Base-by-base conservation (phyloP, 768 basidiomycete species). In the Russula virescens region DNA sequence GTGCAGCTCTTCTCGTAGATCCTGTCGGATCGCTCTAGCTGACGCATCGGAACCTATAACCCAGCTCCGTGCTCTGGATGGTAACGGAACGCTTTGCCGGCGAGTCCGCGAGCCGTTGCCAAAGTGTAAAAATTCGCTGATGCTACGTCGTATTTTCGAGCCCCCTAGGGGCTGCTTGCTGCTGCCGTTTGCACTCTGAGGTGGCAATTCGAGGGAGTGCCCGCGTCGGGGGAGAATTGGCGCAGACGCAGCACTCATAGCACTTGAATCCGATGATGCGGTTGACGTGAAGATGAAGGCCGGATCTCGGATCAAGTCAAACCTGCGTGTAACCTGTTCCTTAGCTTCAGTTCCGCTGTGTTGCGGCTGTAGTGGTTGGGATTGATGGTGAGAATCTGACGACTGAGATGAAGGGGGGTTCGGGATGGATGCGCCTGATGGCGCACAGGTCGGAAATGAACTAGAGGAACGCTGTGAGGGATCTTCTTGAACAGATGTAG, bases 191-290 rank as follows among this genome's bases (percentile, higher is more conserved):
- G 46, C 25, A 8, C 18, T 51, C 9, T 46, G 5, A n/a, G 55
- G 18, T 4, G 58, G 54, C 35, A 60, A 38, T 10, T 66, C 65
- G 23, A 63, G 65, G 28, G 67, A 68, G 38, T 54, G 28, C n/a
- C 55, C 55, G 16, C 61, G 66, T 13, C 58, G 67, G 18, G 43
- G 38, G 31, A 56, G 51, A 13, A 40, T 50, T 1, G 42, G 53
- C 9, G 49, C 65, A 2, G 48, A 58, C 46, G 43, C 28, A 21
- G 60, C 25, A 8, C 55, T 26, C 19, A 48, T 31, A 45, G 43
- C 38, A 7, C 47, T 57, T 43, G 53, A 55, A 4, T 21, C 31
- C 18, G 43, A 46, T 2, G 43, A 46, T 18, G 43, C 11, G 7
- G 7, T 21, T 3, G 18, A 6, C 10, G 45, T 34, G 45, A 58